Evolutionary conservation across 2,329 filamentous ascomycete genomes (phyloP).

Genomic region (Daldinia sp.): DNA sequence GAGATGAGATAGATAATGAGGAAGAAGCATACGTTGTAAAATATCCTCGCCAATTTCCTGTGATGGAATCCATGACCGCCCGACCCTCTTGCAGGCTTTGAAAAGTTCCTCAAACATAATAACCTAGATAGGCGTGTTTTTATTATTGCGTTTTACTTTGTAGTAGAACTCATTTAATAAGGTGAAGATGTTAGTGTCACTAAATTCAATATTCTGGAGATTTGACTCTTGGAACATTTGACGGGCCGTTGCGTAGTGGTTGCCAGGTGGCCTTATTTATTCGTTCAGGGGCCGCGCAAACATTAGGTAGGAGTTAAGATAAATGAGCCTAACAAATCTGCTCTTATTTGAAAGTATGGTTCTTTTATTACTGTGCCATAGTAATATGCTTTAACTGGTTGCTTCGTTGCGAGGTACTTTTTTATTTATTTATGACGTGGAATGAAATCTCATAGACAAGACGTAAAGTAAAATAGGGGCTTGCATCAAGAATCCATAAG

Average conservation of each 20-base stretch:
- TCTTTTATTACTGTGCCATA: not conserved
- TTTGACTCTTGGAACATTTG: not conserved
- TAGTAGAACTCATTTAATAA: not conserved
- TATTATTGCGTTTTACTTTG: not conserved
- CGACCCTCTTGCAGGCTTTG: slow-evolving; percentile 20
- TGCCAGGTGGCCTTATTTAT: not conserved
- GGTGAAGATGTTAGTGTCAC: not conserved
- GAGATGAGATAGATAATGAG: slow-evolving; percentile 2
- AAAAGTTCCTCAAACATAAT: slow-evolving; percentile 31
- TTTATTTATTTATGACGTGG: not conserved
- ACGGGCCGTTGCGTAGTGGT: not conserved
- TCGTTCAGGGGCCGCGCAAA: not conserved
- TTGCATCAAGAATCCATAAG: not conserved
- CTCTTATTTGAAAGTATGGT: not conserved
- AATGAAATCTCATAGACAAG: not conserved
- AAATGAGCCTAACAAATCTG: not conserved
- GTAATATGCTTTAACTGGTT: not conserved
- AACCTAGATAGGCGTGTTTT: not conserved
- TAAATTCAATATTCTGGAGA: not conserved
- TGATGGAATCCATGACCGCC: not conserved
- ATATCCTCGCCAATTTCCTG: slow-evolving; percentile 25
- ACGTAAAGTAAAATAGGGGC: not conserved
- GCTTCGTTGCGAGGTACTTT: not conserved
- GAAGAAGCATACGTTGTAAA: slow-evolving; percentile 16
- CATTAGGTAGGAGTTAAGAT: not conserved